Base-by-base conservation (phyloP, 2,329 filamentous ascomycete genomes). In the Fusarium musae region DNA sequence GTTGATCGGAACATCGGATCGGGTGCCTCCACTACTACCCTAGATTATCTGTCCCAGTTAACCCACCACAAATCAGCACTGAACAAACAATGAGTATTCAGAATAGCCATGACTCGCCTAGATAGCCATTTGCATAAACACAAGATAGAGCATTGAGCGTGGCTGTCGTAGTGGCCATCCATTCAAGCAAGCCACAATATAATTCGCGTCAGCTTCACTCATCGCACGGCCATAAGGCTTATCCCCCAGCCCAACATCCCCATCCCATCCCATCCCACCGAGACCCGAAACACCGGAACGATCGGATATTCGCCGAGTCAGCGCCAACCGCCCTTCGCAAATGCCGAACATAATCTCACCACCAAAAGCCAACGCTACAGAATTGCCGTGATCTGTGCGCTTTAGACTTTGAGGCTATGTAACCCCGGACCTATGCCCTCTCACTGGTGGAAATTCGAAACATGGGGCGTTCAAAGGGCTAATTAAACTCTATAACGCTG, bases 341-440 rank as follows among this genome's bases (percentile, higher is more conserved):
- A 40, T 54, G 50, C 50, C 34, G 50, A 54, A 39, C 50, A 39
- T 3, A 8, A 28, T 28, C 34, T 9, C 30, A n/a, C 21, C 23
- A 30, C 30, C 32, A 5, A 21, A 23, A 12, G 26, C 4, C 7
- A 11, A 9, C 12, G 28, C 9, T 26, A 67, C 30, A 26, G 23
- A 59, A 69, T 39, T 68, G 50, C 66, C 66, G 65, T 42, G 32
- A 39, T 28, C 49, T 26, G 49, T 68, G 66, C 65, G 12, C 16
- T 26, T 69, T 68, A 36, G 4, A 63, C 42, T 69, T 69, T 44
- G 26, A 21, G 46, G 66, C 66, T 50, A 60, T 52, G 36, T 30
- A 43, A 28, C 46, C 46, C 49, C 19, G 46, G 36, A 3, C 44
- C 15, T 7, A 50, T 49, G 42, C 32, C 11, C 23, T 34, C 21